Evolutionary conservation across 345 rosid species (phyloP), one percentile per base, ranked within the genome.

Genomic region (Bruguiera parviflora): DNA sequence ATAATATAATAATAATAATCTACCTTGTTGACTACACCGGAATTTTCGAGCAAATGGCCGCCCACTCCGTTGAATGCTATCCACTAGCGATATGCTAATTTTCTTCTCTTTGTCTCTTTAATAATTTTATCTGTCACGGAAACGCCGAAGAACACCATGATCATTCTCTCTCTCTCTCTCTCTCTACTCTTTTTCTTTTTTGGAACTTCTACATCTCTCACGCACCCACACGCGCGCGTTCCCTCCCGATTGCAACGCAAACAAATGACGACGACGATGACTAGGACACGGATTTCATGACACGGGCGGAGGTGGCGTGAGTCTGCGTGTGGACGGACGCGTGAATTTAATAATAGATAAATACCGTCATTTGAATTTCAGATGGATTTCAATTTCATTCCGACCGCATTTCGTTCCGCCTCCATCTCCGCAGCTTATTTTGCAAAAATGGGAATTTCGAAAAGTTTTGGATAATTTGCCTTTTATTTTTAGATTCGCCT

Each of bases 381-480:
- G 21, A 15, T 70, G 79, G 68, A 87, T 83, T 84, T 87, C 78
- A 78, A 81, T 84, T 82, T 86, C 80, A 87, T 91, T 87, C 96
- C 97, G 97, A 87, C 98, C 75, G 66, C 85, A 84, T 86, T 89
- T 68, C 35, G 15, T 6, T n/a, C 2, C 16, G 4, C 77, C 73
- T 28, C 49, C 55, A 70, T 72, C 73, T 59, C 70, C 80, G 80
- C 80, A 77, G 51, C 80, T 35, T 68, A 72, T 77, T 72, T 61
- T 52, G 80, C 73, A 37, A 68, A 16, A 55, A 27, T 55, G 25
- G 5, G 8, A 63, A 63, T 62, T 66, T 57, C 25, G 32, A 53
- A 15, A 8, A 2, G 29, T 0, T 25, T 25, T 0, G 18, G 18
- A 43, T 43, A 13, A 3, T 24, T 56, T 24, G 11, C 28, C 16